Percentiles rank a stretch among this genome's conserved stretches.
These are phyloP conservation scores for Corylus americana DNA, from an alignment of 306 rosid genomes.

Conservation along the genomic window DNA sequence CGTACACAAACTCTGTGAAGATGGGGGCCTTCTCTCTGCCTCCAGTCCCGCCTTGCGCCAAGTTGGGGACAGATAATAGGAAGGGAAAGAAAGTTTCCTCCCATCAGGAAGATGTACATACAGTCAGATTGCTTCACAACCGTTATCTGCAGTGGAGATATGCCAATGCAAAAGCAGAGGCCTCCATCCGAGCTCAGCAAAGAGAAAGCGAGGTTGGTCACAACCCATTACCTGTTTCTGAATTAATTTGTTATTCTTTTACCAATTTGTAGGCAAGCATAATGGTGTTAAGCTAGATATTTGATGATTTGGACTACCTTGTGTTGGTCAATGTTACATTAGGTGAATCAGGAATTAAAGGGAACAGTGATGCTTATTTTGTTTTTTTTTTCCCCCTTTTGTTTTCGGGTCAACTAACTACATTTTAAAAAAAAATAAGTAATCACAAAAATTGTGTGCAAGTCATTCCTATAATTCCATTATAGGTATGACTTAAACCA, in stretches of 20 bases:
- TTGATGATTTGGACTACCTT: neutral
- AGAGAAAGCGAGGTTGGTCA: slow-evolving; percentile 59
- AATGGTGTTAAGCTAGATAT: no score
- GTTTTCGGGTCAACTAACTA: neutral
- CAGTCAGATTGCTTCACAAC: slow-evolving; percentile 60
- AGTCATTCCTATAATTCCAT: no score
- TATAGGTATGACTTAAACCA: neutral
- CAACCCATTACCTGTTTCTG: neutral
- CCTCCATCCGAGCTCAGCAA: slow-evolving; percentile 51
- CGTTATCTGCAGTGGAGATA: slow-evolving; percentile 78
- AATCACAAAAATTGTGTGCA: no score
- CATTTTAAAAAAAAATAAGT: no score
- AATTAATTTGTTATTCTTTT: neutral
- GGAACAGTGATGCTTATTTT: no score
- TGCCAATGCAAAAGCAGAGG: slow-evolving; percentile 60
- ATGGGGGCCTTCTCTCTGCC: slow-evolving; percentile 60
- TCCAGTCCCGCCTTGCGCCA: slow-evolving; percentile 61
- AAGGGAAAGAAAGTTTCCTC: slow-evolving; percentile 62
- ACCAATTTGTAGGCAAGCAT: neutral
- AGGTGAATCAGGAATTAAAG: neutral
- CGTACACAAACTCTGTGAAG: slow-evolving; percentile 32
- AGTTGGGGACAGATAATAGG: slow-evolving; percentile 40
- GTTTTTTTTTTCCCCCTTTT: neutral
- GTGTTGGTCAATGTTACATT: neutral
- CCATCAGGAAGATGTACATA: slow-evolving; percentile 64